Conservation (phyloP, 129 eudicot species). For the Glebionis coronaria region DNA sequence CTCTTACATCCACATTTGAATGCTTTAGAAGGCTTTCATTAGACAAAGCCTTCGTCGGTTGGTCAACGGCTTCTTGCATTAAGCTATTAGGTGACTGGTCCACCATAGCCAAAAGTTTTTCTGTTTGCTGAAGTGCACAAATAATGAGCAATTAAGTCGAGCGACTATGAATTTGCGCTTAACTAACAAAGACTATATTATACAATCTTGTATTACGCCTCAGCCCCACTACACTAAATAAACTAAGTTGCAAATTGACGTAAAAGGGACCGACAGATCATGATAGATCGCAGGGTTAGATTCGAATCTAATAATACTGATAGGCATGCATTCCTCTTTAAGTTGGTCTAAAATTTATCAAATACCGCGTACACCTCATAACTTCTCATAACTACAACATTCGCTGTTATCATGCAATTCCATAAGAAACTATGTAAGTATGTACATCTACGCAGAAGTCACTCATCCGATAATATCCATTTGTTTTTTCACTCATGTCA, state of each 20-base stretch:
- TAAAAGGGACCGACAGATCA: not conserved
- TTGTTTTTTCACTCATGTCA: no score
- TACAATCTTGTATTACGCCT: no score
- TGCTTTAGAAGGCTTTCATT: conserved; percentile 54
- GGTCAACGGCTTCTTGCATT: conserved; percentile 55
- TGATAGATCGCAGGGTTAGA: not conserved
- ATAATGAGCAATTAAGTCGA: conserved; percentile 15
- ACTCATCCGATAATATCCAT: not conserved
- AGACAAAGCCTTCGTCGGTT: conserved; percentile 54
- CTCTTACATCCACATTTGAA: conserved; percentile 66
- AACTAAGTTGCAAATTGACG: no score
- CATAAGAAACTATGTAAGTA: no score
- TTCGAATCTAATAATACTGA: conserved; percentile 1
- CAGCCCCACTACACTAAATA: no score
- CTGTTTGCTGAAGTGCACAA: conserved; percentile 48
- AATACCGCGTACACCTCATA: conserved; percentile 17
- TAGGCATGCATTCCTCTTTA: not conserved
- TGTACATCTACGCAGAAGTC: not conserved
- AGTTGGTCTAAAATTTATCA: not conserved
- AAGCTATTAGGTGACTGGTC: conserved; percentile 76
- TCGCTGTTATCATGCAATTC: not conserved
- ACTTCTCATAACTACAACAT: not conserved
- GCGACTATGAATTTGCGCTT: no score
- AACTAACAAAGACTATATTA: no score
- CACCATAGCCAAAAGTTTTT: conserved; percentile 52